Evolutionary conservation across 805 yeast species (phyloP).

Genomic region (Zygosaccharomyces lentus): DNA sequence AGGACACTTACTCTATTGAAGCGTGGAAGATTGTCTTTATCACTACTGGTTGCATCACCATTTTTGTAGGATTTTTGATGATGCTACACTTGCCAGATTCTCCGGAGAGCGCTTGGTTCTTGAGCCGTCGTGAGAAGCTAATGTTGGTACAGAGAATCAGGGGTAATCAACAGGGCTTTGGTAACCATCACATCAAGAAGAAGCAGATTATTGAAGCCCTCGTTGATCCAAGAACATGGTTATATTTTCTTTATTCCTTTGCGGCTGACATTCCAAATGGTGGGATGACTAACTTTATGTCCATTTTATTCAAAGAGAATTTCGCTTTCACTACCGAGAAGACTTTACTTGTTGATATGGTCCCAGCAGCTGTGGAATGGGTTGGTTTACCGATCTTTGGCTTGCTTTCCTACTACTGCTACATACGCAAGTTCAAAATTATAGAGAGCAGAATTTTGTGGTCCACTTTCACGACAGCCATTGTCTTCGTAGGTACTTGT

Average conservation of each 20-base stretch:
- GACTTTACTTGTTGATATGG: slow-evolving; percentile 40
- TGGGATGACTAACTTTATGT: slow-evolving; percentile 48
- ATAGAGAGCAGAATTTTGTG: slow-evolving; percentile 22
- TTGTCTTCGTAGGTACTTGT: slow-evolving; percentile 34
- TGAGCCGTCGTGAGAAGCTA: slow-evolving; percentile 43
- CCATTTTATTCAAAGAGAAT: slow-evolving; percentile 38
- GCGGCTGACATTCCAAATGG: slow-evolving; percentile 49
- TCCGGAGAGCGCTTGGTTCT: slow-evolving; percentile 49
- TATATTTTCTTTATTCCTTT: slow-evolving; percentile 40
- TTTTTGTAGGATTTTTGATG: slow-evolving; percentile 46
- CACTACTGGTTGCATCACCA: slow-evolving; percentile 57
- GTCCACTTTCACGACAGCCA: slow-evolving; percentile 27
- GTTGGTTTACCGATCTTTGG: slow-evolving; percentile 22
- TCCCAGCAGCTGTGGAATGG: slow-evolving; percentile 41
- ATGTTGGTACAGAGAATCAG: slow-evolving; percentile 51
- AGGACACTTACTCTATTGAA: slow-evolving; percentile 38
- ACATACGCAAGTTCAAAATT: slow-evolving; percentile 8
- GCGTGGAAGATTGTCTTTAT: slow-evolving; percentile 62
- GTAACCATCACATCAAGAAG: slow-evolving; percentile 50
- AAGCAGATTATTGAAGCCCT: slow-evolving; percentile 51
- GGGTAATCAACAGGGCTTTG: slow-evolving; percentile 53
- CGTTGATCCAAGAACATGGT: slow-evolving; percentile 47
- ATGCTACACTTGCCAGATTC: slow-evolving; percentile 52
- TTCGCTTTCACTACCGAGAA: slow-evolving; percentile 38
- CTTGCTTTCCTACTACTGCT: slow-evolving; percentile 10